phyloP scores from a whole-genome alignment of 202 grass and related monocot genomes.

The Saccharum hybrid region DNA sequence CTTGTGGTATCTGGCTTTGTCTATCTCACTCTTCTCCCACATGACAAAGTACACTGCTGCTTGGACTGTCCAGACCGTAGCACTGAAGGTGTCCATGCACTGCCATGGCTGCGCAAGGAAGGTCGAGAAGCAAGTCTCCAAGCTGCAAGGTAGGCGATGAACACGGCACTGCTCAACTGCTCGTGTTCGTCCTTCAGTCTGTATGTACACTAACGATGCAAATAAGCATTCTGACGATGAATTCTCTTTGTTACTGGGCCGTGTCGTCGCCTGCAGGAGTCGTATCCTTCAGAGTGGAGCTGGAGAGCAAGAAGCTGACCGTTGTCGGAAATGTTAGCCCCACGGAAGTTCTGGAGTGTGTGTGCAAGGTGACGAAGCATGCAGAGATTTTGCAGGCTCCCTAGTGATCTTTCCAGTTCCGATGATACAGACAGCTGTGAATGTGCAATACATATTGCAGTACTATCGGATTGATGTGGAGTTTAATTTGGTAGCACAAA shows the following conservation, averaged over 20 bases:
- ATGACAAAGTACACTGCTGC: neutral
- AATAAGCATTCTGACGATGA: neutral
- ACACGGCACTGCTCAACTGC: neutral
- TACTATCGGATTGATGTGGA: neutral
- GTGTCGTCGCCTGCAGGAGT: constrained; percentile 52
- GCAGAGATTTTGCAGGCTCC: constrained; percentile 58
- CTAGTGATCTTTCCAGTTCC: constrained; percentile 4
- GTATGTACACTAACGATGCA: neutral
- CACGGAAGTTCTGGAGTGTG: constrained; percentile 62
- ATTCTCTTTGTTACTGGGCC: neutral
- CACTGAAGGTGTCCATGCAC: constrained; percentile 80
- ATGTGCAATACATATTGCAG: neutral
- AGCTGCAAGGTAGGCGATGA: constrained; percentile 66
- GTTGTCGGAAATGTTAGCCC: constrained; percentile 70
- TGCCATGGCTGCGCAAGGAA: constrained; percentile 85
- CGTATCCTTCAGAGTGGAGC: constrained; percentile 71
- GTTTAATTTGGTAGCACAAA: neutral
- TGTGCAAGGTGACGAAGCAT: constrained; percentile 77
- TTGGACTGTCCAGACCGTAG: constrained; percentile 57
- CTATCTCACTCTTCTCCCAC: neutral
- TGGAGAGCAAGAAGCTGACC: constrained; percentile 77
- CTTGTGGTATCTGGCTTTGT: neutral
- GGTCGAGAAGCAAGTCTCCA: constrained; percentile 78
- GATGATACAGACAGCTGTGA: neutral
- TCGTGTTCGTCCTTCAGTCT: neutral